These are phyloP conservation scores for Apium graveolens DNA, from an alignment of 129 eudicot genomes.

Conservation along the genomic window DNA sequence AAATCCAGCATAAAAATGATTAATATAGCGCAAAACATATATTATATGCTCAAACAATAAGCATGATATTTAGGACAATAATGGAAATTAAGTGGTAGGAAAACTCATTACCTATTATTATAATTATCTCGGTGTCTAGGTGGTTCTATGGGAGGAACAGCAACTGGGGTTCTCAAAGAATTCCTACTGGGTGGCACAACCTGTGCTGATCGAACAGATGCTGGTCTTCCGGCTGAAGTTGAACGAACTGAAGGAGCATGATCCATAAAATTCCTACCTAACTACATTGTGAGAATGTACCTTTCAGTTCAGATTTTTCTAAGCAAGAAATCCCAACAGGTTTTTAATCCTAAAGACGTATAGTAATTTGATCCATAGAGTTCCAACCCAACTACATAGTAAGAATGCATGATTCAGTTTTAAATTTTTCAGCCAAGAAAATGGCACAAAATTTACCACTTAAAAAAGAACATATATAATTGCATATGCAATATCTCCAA, in stretches of 20 bases:
- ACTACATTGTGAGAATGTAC: conserved; percentile 51
- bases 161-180: conserved; percentile 53
- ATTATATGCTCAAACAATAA: background rate
- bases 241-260: conserved; percentile 72
- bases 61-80: background rate
- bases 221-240: conserved; percentile 89
- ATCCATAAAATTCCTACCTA: conserved; percentile 95
- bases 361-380: conserved; percentile 68
- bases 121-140: conserved; percentile 37
- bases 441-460: background rate
- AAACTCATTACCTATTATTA: conserved; percentile 50
- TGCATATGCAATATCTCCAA: background rate
- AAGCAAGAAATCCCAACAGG: background rate
- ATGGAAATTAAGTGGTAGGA: background rate
- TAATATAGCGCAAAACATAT: background rate
- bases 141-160: conserved; percentile 69
- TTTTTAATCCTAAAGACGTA: background rate
- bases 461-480: background rate
- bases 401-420: conserved; percentile 28
- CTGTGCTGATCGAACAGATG: conserved; percentile 59
- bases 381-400: conserved; percentile 89
- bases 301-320: conserved; percentile 10
- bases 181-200: conserved; percentile 51
- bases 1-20: background rate
- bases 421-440: background rate